Base-by-base conservation (phyloP, 2,329 filamentous ascomycete genomes). In the Aspergillus sp. region DNA sequence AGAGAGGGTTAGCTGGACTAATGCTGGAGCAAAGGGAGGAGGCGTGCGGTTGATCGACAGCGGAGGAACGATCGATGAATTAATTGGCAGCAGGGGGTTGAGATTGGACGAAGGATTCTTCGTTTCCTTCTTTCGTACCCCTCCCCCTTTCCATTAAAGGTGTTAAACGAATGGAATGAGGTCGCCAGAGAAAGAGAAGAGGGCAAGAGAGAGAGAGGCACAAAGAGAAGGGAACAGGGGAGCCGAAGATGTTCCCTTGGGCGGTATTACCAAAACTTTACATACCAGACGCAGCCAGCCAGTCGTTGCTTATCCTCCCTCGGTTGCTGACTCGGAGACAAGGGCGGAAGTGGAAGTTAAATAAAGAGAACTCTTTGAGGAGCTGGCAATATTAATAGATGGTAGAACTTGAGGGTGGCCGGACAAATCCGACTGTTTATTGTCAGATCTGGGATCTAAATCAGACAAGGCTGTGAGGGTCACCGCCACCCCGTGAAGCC, bases 21-120 rank as follows among this genome's bases (percentile, higher is more conserved):
- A 58, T 34, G 48, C 42, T 55, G 53, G 55, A 42, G 59, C 52
- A 42, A 48, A 62, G 47, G 47, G 30, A 39, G 61, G 61, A 63
- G 55, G 64, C 55, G 57, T 44, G 58, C 57, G 55, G 57, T 61
- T 60, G 62, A 64, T 64, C 58, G 61, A 61, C 62, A 56, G 58
- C 49, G 57, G 59, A 61, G 58, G 54, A 59, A 55, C 47, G 59
- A 55, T 48, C 22, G 42, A 57, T 50, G 38, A 22, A 45, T 43
- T 50, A 20, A 24, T 52, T 48, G 50, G 55, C 38, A 57, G 47
- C 24, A 44, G 24, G 32, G 26, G 43, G 41, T 9, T 53, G 20
- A 53, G 38, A 20, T 50, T 60, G 42, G 54, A 54, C 48, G 48
- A 45, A 48, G 42, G 42, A 47, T 36, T 53, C 24, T 60, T 26